Evolutionary conservation across 2,329 filamentous ascomycete genomes (phyloP).

Genomic region (Xylaria arbuscula): DNA sequence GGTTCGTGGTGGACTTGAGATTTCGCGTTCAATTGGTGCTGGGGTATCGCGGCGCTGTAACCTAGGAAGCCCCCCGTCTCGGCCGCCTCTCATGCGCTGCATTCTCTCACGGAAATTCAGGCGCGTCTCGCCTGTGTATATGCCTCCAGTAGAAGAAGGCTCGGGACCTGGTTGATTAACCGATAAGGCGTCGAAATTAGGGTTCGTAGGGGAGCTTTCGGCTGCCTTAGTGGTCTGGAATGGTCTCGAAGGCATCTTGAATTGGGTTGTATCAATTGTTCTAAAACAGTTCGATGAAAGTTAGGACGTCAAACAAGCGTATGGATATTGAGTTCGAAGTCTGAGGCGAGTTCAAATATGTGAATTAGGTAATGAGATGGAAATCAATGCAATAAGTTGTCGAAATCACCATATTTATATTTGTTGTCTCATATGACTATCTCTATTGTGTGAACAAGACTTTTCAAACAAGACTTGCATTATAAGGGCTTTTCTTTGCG

Average conservation of each 20-base stretch:
- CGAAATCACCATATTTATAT: constrained; percentile 13
- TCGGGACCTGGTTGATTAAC: neutral
- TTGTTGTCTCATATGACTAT: neutral
- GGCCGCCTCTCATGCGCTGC: constrained; percentile 18
- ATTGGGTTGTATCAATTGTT: neutral
- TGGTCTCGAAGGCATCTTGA: constrained; percentile 15
- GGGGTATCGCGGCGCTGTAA: neutral
- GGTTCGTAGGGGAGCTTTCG: neutral
- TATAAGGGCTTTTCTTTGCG: too few relatives aligned
- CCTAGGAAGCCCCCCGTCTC: neutral
- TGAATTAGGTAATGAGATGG: neutral
- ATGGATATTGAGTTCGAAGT: constrained; percentile 4
- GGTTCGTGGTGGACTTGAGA: constrained; percentile 5
- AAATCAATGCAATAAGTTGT: neutral
- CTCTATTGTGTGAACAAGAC: neutral
- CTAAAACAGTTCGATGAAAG: neutral
- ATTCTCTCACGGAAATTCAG: constrained; percentile 35
- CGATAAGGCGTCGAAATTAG: neutral
- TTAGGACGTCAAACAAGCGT: constrained; percentile 1
- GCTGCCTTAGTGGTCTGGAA: neutral
- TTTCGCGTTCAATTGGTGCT: neutral
- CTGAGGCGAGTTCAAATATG: neutral
- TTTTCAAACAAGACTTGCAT: neutral
- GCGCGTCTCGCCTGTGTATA: constrained; percentile 42
- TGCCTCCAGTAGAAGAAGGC: neutral